phyloP scores from a whole-genome alignment of 2,329 filamentous ascomycete species.

The Diplodia intermedia region DNA sequence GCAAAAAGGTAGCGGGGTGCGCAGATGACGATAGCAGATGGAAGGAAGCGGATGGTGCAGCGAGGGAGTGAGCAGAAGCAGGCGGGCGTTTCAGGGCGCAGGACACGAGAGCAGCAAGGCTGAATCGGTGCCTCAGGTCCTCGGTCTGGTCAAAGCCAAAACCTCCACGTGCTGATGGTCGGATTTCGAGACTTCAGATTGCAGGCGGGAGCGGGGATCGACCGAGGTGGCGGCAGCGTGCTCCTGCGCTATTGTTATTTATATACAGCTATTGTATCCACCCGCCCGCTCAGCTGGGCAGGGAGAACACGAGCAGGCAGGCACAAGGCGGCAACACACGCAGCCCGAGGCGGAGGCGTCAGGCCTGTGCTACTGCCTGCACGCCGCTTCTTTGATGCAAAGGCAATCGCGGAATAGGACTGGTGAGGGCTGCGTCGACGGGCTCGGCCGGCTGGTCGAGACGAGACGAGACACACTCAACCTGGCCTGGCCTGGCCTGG shows the following conservation, averaged over 20 bases:
- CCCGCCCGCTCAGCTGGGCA: constrained; percentile 18
- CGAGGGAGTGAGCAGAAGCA: background rate
- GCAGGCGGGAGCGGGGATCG: background rate
- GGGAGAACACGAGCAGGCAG: background rate
- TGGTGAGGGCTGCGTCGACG: too few species aligned
- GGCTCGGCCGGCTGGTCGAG: too few species aligned
- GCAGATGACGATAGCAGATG: background rate
- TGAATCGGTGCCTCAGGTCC: background rate
- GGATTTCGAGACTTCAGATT: background rate
- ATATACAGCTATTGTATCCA: constrained; percentile 18
- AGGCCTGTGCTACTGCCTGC: constrained; percentile 13
- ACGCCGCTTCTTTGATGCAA: background rate
- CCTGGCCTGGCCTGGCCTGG: background rate
- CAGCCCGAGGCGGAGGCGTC: background rate
- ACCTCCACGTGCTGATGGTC: too few species aligned
- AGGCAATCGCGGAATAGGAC: too few species aligned
- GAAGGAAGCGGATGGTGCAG: background rate
- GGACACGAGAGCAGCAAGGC: background rate
- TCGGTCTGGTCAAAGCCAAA: background rate
- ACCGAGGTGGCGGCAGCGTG: background rate
- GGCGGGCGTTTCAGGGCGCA: background rate
- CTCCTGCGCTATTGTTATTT: constrained; percentile 2
- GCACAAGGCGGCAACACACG: background rate
- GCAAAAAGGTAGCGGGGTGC: background rate
- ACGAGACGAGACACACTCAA: background rate